phyloP scores from a whole-genome alignment of 345 rosid genomes.

The Populus pruinosa region DNA sequence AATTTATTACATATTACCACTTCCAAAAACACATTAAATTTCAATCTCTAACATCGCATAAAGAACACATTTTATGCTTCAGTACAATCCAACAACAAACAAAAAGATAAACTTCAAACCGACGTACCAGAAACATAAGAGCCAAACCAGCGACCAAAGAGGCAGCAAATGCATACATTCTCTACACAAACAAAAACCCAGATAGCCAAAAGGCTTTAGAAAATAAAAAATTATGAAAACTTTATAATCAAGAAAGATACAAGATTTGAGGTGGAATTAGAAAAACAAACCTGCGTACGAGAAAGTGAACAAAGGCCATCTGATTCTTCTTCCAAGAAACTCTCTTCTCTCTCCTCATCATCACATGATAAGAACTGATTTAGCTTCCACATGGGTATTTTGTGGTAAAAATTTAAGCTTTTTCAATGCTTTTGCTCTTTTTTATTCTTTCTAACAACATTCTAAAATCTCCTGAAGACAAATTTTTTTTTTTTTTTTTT shows the following conservation, averaged over 20 bases:
- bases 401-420: not conserved
- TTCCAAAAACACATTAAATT: not conserved
- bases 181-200: slow-evolving; percentile 39
- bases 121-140: slow-evolving; percentile 72
- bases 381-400: slow-evolving; percentile 50
- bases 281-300: slow-evolving; percentile 51
- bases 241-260: not conserved
- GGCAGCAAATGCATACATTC: slow-evolving; percentile 69
- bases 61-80: not conserved
- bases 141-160: slow-evolving; percentile 60
- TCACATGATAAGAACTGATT: slow-evolving; percentile 44
- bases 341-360: slow-evolving; percentile 44
- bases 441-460: not conserved
- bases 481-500: too few species aligned
- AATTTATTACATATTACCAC: not conserved
- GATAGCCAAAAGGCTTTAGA: not conserved
- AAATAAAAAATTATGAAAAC: not conserved
- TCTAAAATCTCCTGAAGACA: not conserved
- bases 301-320: slow-evolving; percentile 72
- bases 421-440: not conserved
- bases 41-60: not conserved
- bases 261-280: not conserved
- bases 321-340: slow-evolving; percentile 57
- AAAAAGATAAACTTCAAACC: not conserved
- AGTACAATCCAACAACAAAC: not conserved